Evolutionary conservation across 2,329 filamentous ascomycete genomes (phyloP).

Genomic region (Thielaviopsis euricoi): DNA sequence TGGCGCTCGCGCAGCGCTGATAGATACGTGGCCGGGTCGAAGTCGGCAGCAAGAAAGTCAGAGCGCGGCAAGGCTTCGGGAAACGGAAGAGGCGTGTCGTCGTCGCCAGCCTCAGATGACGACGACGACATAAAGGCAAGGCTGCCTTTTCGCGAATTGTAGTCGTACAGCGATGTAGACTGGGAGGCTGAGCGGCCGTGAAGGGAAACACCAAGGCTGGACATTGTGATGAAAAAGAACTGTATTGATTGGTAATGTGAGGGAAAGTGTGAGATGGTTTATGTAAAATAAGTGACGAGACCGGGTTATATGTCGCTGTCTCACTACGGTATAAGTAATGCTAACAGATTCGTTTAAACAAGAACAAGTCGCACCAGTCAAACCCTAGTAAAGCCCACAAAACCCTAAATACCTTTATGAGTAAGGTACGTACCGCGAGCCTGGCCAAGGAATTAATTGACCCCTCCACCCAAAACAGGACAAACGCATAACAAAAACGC

Average conservation of each 20-base stretch:
- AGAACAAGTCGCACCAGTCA: too few species aligned
- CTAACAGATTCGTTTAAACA: too few species aligned
- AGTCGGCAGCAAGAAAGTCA: conserved; percentile 64
- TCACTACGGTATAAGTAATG: too few species aligned
- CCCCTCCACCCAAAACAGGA: neutral
- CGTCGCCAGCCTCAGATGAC: conserved; percentile 25
- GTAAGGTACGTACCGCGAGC: neutral
- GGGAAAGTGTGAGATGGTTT: too few species aligned
- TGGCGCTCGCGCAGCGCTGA: conserved; percentile 66
- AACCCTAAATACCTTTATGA: too few species aligned
- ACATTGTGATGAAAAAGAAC: neutral
- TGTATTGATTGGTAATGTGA: neutral
- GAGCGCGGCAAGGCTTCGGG: conserved; percentile 66
- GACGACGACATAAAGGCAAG: conserved; percentile 6
- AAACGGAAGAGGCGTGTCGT: conserved; percentile 67
- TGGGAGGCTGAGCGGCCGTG: conserved; percentile 3
- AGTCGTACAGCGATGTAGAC: conserved; percentile 6
- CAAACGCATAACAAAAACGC: neutral
- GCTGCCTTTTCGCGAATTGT: conserved; percentile 4
- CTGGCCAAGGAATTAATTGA: neutral
- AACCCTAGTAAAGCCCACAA: too few species aligned
- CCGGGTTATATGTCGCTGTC: too few species aligned
- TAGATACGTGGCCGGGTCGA: conserved; percentile 69
- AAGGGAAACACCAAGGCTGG: neutral
- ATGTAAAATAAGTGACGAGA: too few species aligned